These are phyloP conservation scores for Acacia confusa DNA, from an alignment of 306 rosid genomes.

Conservation along the genomic window DNA sequence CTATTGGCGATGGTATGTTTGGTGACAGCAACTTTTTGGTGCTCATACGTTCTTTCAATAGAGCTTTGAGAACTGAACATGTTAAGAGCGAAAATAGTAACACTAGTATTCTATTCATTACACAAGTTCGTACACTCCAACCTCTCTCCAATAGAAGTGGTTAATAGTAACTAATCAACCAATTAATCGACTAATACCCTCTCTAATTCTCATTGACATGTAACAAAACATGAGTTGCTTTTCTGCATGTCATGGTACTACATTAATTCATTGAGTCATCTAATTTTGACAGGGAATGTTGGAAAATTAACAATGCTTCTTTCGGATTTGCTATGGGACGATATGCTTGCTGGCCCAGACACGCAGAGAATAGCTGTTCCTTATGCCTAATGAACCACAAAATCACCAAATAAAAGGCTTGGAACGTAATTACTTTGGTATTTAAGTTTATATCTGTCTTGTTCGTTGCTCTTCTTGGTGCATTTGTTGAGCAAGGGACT, in stretches of 20 bases:
- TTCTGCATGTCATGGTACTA: neutral
- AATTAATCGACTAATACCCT: too few species aligned
- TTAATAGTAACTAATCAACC: too few species aligned
- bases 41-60: neutral
- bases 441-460: conserved; percentile 16
- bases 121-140: too few species aligned
- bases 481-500: conserved; percentile 16
- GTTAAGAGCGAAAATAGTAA: too few species aligned
- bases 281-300: conserved; percentile 55
- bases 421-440: conserved; percentile 18
- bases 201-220: too few species aligned
- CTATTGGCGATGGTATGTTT: conserved; percentile 74
- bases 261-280: conserved; percentile 2
- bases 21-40: neutral
- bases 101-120: too few species aligned
- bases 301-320: conserved; percentile 84
- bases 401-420: conserved; percentile 20
- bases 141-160: too few species aligned
- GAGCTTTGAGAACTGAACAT: neutral
- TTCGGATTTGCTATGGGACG: conserved; percentile 76
- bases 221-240: too few species aligned
- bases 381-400: conserved; percentile 33
- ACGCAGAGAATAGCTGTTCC: conserved; percentile 61
- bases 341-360: conserved; percentile 76
- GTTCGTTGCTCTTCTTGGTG: conserved; percentile 18